Evolutionary conservation across 208 protist genomes (phyloP).

Genomic region (Borovskyia barvae): DNA sequence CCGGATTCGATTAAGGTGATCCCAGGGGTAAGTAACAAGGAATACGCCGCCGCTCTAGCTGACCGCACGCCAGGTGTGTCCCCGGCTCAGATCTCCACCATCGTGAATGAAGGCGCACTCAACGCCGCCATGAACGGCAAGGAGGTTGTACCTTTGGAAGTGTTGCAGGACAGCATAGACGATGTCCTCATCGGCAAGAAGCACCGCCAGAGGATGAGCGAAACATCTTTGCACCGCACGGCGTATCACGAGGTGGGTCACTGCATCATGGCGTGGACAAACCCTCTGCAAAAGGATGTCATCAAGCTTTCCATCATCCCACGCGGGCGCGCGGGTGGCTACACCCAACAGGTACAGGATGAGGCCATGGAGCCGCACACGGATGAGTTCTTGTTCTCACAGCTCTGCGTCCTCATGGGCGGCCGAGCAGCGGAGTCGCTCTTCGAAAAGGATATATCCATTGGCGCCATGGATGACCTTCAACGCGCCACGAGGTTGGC

Average conservation of each 20-base stretch:
- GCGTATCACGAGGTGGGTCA: conserved; percentile 98
- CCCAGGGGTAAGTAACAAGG: conserved; percentile 78
- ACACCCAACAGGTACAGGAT: conserved; percentile 92
- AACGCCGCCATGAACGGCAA: conserved; percentile 77
- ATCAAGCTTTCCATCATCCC: conserved; percentile 93
- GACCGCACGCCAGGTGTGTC: conserved; percentile 92
- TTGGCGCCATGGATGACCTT: conserved; percentile 90
- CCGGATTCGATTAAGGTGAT: conserved; percentile 58
- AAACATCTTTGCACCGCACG: conserved; percentile 76
- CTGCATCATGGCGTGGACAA: conserved; percentile 93
- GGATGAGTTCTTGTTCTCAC: conserved; percentile 84
- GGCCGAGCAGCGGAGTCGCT: conserved; percentile 87
- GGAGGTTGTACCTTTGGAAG: conserved; percentile 71
- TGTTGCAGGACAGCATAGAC: conserved; percentile 88
- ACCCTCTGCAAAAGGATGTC: conserved; percentile 88
- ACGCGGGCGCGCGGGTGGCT: conserved; percentile 85
- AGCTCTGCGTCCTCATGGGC: conserved; percentile 90
- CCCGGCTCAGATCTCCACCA: conserved; percentile 96
- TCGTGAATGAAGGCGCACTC: conserved; percentile 97
- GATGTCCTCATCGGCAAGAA: conserved; percentile 94
- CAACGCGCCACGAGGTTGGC: conserved; percentile 86
- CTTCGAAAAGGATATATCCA: conserved; percentile 87
- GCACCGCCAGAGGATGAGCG: conserved; percentile 90
- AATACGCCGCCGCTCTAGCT: conserved; percentile 69
- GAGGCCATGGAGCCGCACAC: conserved; percentile 89